Percentiles rank a stretch among this genome's conserved stretches.
Conservation (phyloP, 305 asterid genomes). For the Fraxinus ornus region DNA sequence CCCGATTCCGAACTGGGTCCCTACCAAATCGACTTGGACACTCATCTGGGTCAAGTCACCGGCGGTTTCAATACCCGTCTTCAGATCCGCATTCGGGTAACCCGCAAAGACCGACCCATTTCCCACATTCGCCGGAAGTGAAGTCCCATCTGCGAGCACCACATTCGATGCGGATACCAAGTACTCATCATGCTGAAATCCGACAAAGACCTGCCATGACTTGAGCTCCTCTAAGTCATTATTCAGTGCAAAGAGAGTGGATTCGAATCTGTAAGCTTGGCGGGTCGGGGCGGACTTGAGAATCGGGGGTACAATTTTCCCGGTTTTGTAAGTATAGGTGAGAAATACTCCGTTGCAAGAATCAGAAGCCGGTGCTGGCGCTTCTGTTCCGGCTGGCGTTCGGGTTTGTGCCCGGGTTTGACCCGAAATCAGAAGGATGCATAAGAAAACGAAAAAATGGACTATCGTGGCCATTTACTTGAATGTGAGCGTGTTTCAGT, state of each 20-base stretch:
- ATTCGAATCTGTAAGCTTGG: constrained; percentile 78
- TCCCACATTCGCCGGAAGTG: constrained; percentile 68
- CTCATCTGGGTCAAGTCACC: constrained; percentile 86
- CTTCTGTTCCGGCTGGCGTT: constrained; percentile 16
- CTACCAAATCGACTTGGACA: constrained; percentile 52
- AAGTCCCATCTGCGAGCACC: constrained; percentile 67
- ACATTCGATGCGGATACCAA: constrained; percentile 85
- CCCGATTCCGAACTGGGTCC: constrained; percentile 90
- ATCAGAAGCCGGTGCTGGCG: constrained; percentile 60
- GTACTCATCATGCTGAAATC: constrained; percentile 70
- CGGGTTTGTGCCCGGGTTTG: constrained; percentile 33
- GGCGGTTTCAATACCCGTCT: constrained; percentile 83
- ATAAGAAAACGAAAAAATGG: constrained; percentile 18
- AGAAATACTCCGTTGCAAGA: constrained; percentile 76
- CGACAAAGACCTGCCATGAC: constrained; percentile 82
- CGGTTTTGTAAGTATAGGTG: constrained; percentile 50
- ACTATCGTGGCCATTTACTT: constrained; percentile 28
- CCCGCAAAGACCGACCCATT: constrained; percentile 84
- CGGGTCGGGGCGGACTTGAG: constrained; percentile 25
- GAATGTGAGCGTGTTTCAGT: constrained; percentile 23
- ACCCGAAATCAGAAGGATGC: constrained; percentile 13
- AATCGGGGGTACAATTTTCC: constrained; percentile 54
- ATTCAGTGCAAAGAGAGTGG: constrained; percentile 54
- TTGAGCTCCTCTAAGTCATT: constrained; percentile 69
- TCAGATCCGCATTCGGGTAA: constrained; percentile 78